Evolutionary conservation across 768 basidiomycete species (phyloP).

Genomic region (Pholiota conissans): DNA sequence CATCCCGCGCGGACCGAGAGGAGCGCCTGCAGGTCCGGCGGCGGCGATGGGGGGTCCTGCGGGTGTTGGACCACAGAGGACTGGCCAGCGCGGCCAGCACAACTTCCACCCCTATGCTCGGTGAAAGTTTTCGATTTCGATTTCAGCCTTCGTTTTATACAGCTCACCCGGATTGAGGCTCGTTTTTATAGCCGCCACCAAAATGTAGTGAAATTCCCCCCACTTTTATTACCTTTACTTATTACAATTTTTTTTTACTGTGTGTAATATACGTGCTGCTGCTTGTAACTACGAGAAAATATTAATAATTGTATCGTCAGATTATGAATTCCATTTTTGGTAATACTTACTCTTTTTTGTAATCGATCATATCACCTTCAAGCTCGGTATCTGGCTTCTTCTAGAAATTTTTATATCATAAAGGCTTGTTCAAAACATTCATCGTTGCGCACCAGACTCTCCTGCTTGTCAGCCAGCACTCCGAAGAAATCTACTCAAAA

Average conservation of each 20-base stretch:
- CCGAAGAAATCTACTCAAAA: too few species aligned
- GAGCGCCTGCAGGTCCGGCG: conserved; percentile 49
- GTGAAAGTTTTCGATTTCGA: conserved; percentile 30
- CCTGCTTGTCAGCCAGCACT: too few species aligned
- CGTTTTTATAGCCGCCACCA: background rate
- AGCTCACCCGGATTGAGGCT: background rate
- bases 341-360: too few species aligned
- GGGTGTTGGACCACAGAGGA: conserved; percentile 73
- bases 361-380: too few species aligned
- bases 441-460: too few species aligned
- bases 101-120: conserved; percentile 85
- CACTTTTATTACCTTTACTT: conserved; percentile 8
- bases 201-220: background rate
- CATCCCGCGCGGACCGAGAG: conserved; percentile 67
- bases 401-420: too few species aligned
- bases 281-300: conserved; percentile 1
- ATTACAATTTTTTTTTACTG: background rate
- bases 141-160: background rate
- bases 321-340: background rate
- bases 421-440: too few species aligned
- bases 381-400: too few species aligned
- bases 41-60: conserved; percentile 50
- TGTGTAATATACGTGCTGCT: conserved; percentile 2
- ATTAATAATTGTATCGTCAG: background rate
- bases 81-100: conserved; percentile 73